Evolutionary conservation across 164 flowering plant genomes (phyloP).

Genomic region (Buxus sempervirens): DNA sequence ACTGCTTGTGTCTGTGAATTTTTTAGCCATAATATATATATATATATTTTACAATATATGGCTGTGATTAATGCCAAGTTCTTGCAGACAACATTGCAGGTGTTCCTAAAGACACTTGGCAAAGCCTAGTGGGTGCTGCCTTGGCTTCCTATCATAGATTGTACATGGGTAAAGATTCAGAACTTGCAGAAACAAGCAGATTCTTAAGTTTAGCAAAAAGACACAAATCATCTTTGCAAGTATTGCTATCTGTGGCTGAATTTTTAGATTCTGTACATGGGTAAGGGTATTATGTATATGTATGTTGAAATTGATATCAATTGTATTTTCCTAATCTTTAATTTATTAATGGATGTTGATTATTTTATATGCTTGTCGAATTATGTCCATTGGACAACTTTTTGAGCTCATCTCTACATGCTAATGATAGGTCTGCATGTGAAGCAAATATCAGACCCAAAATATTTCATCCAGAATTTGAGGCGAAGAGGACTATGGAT

Average conservation of each 20-base stretch:
- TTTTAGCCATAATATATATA: no score
- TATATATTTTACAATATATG: no score
- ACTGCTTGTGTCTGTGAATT: background rate
- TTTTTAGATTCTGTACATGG: constrained; percentile 54
- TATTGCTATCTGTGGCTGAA: constrained; percentile 72
- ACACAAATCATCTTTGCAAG: constrained; percentile 57
- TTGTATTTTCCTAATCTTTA: background rate
- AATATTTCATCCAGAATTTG: constrained; percentile 39
- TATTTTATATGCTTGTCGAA: constrained; percentile 2
- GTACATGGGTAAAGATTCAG: constrained; percentile 13
- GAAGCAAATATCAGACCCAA: constrained; percentile 20
- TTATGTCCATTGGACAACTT: background rate
- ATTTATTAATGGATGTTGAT: background rate
- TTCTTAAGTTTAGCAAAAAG: constrained; percentile 53
- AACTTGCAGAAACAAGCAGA: constrained; percentile 31
- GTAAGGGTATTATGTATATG: constrained; percentile 45
- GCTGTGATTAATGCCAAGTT: constrained; percentile 4
- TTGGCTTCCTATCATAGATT: constrained; percentile 47
- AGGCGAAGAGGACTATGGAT: constrained; percentile 34
- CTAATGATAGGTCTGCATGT: constrained; percentile 32
- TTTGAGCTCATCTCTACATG: background rate
- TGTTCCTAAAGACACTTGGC: constrained; percentile 47
- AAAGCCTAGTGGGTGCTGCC: constrained; percentile 73
- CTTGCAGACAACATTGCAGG: constrained; percentile 49
- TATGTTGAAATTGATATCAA: background rate